A percentile compares a stretch with the other conserved stretches of the same genome.
Evolutionary conservation across 108 stramenopile genomes (phyloP).

Genomic region (Cylindrotheca closterium): DNA sequence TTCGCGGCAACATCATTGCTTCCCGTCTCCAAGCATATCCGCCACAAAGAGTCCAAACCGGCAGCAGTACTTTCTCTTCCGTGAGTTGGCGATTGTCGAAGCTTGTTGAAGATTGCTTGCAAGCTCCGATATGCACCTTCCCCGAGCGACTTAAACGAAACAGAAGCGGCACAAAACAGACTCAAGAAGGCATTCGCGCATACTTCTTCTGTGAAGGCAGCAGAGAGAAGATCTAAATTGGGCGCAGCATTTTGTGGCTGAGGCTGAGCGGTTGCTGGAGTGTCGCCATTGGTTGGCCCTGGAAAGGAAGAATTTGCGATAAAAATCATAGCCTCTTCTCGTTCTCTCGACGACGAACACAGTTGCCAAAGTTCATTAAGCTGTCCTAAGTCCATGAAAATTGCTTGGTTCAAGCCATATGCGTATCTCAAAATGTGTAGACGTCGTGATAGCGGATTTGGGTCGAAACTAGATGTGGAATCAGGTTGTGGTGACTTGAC

Average conservation of each 20-base stretch:
- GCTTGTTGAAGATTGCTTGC: constrained; percentile 53
- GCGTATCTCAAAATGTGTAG: constrained; percentile 70
- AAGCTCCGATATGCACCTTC: constrained; percentile 71
- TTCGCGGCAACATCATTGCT: constrained; percentile 68
- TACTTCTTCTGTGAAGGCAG: constrained; percentile 68
- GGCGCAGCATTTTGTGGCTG: constrained; percentile 24
- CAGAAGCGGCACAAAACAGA: constrained; percentile 68
- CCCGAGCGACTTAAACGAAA: constrained; percentile 62
- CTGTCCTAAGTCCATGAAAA: constrained; percentile 52
- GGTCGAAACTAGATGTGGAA: no score
- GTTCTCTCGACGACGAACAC: constrained; percentile 58
- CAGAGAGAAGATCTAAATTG: constrained; percentile 42
- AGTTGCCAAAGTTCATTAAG: constrained; percentile 72
- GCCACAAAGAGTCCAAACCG: constrained; percentile 82
- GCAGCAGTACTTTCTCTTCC: constrained; percentile 20
- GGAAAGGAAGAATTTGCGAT: constrained; percentile 64
- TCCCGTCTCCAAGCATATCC: constrained; percentile 69
- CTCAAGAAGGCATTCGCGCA: constrained; percentile 60
- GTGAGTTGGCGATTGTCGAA: constrained; percentile 28
- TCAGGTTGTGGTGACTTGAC: constrained; percentile 30
- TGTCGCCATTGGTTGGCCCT: constrained; percentile 6
- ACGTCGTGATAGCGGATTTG: constrained; percentile 49
- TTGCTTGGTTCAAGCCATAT: constrained; percentile 58
- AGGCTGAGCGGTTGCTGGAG: background rate
- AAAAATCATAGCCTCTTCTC: constrained; percentile 81